Conservation (phyloP, 108 stramenopile species). For the Schizochytrium sp. region DNA sequence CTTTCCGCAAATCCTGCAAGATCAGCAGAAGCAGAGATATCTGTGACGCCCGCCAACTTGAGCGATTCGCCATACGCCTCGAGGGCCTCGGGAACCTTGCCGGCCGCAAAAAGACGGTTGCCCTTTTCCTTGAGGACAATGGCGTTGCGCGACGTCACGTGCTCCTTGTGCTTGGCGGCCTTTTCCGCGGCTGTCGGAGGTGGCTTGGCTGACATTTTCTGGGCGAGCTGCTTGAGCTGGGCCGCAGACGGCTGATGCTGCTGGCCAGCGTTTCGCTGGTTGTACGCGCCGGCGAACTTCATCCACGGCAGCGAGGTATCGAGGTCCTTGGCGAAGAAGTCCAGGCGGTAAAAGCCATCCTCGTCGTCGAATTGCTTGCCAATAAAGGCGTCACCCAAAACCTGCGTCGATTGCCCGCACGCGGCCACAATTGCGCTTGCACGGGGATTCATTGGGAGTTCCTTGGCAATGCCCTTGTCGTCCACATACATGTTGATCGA, state of each 20-base stretch:
- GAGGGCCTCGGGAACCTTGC: neutral
- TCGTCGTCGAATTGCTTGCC: constrained; percentile 12
- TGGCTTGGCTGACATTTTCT: neutral
- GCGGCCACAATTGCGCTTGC: neutral
- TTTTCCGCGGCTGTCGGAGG: neutral
- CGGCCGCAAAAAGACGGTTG: neutral
- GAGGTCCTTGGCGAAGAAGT: neutral
- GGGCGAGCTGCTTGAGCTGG: neutral
- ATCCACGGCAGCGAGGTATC: neutral
- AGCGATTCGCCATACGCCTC: neutral
- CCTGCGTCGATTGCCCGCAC: neutral
- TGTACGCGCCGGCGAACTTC: neutral
- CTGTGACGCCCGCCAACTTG: neutral
- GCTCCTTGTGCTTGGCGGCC: neutral
- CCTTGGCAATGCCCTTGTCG: constrained; percentile 8
- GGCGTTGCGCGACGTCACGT: neutral
- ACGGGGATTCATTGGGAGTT: neutral
- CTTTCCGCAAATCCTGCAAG: neutral
- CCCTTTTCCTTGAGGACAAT: neutral
- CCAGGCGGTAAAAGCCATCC: neutral
- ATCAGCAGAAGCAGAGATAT: neutral
- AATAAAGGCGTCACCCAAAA: neutral
- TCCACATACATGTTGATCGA: constrained; percentile 7
- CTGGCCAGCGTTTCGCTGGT: neutral
- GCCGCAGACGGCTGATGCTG: neutral